Conservation (phyloP, 495 filamentous ascomycete genomes). For the Podospora pseudopauciseta region DNA sequence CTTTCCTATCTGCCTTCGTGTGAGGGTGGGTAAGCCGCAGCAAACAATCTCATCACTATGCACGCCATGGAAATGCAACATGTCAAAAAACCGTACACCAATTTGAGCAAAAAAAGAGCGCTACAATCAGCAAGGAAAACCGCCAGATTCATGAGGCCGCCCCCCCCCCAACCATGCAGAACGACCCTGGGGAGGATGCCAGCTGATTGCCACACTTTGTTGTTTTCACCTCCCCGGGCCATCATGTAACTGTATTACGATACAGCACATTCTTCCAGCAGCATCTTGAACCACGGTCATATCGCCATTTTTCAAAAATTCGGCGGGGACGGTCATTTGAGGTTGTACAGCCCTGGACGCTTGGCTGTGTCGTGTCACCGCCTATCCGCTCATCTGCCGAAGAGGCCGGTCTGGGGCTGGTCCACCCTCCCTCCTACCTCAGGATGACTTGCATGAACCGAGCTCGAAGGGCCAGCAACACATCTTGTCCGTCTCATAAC, state of each 20-base stretch:
- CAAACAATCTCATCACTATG: not conserved
- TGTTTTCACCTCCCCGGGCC: not conserved
- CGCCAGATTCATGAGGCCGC: not conserved
- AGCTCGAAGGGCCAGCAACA: not conserved
- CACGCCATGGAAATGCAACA: not conserved
- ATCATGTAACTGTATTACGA: not conserved
- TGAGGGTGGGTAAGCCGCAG: not conserved
- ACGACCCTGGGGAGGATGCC: not conserved
- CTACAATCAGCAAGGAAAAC: not conserved
- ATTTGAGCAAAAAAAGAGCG: too few relatives aligned
- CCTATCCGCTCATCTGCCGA: constrained; percentile 20
- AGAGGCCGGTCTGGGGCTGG: constrained; percentile 6
- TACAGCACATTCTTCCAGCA: not conserved
- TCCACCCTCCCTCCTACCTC: not conserved
- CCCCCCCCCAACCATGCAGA: not conserved
- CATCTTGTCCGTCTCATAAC: not conserved
- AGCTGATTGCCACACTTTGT: not conserved
- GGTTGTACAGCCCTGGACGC: not conserved
- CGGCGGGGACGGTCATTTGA: not conserved
- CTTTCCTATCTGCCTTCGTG: too few relatives aligned
- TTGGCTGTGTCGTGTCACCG: constrained; percentile 19
- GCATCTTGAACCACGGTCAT: not conserved
- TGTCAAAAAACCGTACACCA: not conserved
- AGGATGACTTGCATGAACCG: constrained; percentile 11
- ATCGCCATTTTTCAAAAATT: too few relatives aligned